Conservation (phyloP, 164 flowering plant species). For the Chimonanthus praecox region DNA sequence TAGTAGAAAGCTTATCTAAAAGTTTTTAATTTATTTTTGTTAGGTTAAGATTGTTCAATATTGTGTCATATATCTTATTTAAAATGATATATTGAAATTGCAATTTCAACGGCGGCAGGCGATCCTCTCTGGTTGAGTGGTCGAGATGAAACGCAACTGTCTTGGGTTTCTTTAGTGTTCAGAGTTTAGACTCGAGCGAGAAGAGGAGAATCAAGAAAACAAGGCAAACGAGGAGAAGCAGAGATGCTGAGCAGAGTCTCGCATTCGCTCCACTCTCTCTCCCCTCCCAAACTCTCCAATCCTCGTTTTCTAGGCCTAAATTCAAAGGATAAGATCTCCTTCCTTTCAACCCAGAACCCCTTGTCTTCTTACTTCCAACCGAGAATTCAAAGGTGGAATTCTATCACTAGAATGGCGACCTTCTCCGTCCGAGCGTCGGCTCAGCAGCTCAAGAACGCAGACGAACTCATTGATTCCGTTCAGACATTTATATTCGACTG, state of each 20-base stretch:
- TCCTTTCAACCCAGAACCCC: conserved; percentile 1
- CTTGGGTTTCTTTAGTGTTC: too few species aligned
- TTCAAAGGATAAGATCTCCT: conserved; percentile 3
- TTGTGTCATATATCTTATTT: too few species aligned
- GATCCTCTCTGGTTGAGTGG: too few species aligned
- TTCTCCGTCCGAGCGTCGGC: conserved; percentile 28
- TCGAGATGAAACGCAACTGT: too few species aligned
- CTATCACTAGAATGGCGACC: conserved; percentile 29
- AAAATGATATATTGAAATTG: too few species aligned
- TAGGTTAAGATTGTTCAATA: too few species aligned
- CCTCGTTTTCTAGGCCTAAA: conserved; percentile 12
- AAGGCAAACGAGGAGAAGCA: background rate
- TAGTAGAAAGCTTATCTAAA: too few species aligned
- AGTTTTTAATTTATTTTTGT: too few species aligned
- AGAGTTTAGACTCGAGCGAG: too few species aligned
- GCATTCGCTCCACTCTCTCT: conserved; percentile 3
- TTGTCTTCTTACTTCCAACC: background rate
- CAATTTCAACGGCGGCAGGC: too few species aligned
- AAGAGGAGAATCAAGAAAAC: background rate
- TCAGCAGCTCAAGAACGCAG: conserved; percentile 67
- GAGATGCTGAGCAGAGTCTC: conserved; percentile 25
- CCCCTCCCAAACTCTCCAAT: conserved; percentile 1
- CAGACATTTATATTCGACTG: conserved; percentile 97
- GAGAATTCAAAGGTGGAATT: conserved; percentile 1
- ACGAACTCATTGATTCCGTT: conserved; percentile 86